Conservation (phyloP, 768 basidiomycete genomes). For the Amanita exitialis region DNA sequence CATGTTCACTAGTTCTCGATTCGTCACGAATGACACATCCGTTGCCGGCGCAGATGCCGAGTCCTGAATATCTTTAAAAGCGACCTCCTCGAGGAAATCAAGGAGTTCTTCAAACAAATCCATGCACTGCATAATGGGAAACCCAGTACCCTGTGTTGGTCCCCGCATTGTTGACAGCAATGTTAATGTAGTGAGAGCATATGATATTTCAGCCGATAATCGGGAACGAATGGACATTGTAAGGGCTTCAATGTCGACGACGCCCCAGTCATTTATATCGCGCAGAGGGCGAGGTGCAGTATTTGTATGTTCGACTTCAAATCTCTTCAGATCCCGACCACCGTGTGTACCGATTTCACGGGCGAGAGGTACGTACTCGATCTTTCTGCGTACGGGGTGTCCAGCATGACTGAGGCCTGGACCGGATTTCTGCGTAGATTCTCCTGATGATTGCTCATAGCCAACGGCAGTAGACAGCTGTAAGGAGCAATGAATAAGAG, state of each 20-base stretch:
- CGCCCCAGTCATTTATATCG: slow-evolving; percentile 79
- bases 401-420: slow-evolving; percentile 27
- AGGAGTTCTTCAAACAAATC: slow-evolving; percentile 83
- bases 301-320: slow-evolving; percentile 52
- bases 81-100: slow-evolving; percentile 77
- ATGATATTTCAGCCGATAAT: slow-evolving; percentile 75
- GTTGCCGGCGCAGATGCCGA: slow-evolving; percentile 13
- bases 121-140: slow-evolving; percentile 63
- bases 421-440: slow-evolving; percentile 12
- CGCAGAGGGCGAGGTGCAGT: slow-evolving; percentile 47
- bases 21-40: slow-evolving; percentile 39
- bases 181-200: slow-evolving; percentile 80
- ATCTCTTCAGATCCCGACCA: slow-evolving; percentile 64
- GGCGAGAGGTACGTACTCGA: slow-evolving; percentile 79
- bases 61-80: slow-evolving; percentile 46
- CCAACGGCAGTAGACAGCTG: neutral
- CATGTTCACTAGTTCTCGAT: slow-evolving; percentile 51
- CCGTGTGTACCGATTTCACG: slow-evolving; percentile 70
- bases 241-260: slow-evolving; percentile 84
- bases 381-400: slow-evolving; percentile 62
- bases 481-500: slow-evolving; percentile 6
- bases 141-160: slow-evolving; percentile 52
- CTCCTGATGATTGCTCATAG: slow-evolving; percentile 10
- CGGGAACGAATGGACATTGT: slow-evolving; percentile 89
- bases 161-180: slow-evolving; percentile 73